Evolutionary conservation across 2,329 filamentous ascomycete genomes (phyloP), one percentile per base, ranked within the genome.

Genomic region (Ophiosphaerella korrae): DNA sequence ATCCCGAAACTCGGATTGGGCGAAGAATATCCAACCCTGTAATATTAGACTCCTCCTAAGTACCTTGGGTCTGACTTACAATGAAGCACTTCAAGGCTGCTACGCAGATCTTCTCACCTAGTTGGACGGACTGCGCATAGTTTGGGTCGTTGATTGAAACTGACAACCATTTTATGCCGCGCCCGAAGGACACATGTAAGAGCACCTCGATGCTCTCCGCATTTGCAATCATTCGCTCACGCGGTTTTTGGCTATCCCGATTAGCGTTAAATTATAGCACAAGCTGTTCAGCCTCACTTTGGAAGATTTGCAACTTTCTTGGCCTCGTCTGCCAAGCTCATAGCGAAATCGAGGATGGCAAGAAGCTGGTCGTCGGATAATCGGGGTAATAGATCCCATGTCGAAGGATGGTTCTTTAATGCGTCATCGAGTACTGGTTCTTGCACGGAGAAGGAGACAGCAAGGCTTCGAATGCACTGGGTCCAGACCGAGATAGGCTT

Each of bases 11-110:
- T 83, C 79, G 31, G 84, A 82, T 62, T 91, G 88, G 5, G 85
- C 86, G 64, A 91, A 92, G 60, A 84, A 80, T 29, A 91, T 81
- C 88, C 89, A 93, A 4, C 87, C 82, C 86, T 89, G n/a, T 0
- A 3, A 14, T 2, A 40, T 68, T 38, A 68, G 63, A 42, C 6
- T 13, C 11, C 21, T 34, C 21, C 31, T 18, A 21, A 5, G 8
- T 3, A 1, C 7, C 8, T n/a, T 8, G 18, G 7, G 2, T 23
- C 1, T 12, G 7, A 68, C 67, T 26, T 57, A 71, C 68, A 32
- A 58, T 63, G 55, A 74, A 76, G 56, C 64, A 67, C 36, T 64
- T 64, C 24, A 73, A 53, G 29, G 70, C 74, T 34, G 70, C 63
- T 23, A 60, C 45, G 42, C 69, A 71, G 1, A 74, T 61, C 44